Evolutionary conservation across 345 rosid genomes (phyloP), one percentile per base, ranked within the genome.

Genomic region (Boechera retrofracta): DNA sequence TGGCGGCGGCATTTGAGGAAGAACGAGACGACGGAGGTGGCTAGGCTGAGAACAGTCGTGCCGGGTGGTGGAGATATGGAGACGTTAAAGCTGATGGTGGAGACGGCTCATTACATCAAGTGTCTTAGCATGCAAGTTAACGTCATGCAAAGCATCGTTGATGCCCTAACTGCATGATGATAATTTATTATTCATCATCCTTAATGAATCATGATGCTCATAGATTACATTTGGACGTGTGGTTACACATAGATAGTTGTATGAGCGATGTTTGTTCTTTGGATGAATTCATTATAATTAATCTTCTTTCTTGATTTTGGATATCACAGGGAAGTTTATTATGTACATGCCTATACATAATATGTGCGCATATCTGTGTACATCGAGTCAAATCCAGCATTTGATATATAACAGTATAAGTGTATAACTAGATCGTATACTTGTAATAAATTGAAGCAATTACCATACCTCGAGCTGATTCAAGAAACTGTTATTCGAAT

Each of bases 21-120:
- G 44, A 38, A 39, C 13, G 47, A 13, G 10, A 5, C 53, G 4
- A 6, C 42, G 16, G 44, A 5, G 58, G 6, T 11, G 42, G 31
- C 57, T 38, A 57, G 15, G 55, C 65, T 70, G 35, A 24, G 65
- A 33, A 70, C n/a, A 32, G 35, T 70, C 21, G 74, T 70, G 35
- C 65, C 74, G 13, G 65, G 74, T 5, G 65, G 74, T 5, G 74
- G 16, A 28, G 74, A 10, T 16, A 70, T 70, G 74, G 74, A 70
- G 24, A 21, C 51, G 35, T n/a, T 42, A 10, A 57, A 24, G 7
- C 36, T 57, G 13, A 36, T 70, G 39, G 64, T 13, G 36, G 74
- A 70, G 41, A 70, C 74, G 32, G 41, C 52, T 7, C 64, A 70
- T 70, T 70, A 38, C 41, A 70, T 70, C 11, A 57, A 57, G 39